phyloP scores from a whole-genome alignment of 2,329 filamentous ascomycete species.

The Xylariales sp. region DNA sequence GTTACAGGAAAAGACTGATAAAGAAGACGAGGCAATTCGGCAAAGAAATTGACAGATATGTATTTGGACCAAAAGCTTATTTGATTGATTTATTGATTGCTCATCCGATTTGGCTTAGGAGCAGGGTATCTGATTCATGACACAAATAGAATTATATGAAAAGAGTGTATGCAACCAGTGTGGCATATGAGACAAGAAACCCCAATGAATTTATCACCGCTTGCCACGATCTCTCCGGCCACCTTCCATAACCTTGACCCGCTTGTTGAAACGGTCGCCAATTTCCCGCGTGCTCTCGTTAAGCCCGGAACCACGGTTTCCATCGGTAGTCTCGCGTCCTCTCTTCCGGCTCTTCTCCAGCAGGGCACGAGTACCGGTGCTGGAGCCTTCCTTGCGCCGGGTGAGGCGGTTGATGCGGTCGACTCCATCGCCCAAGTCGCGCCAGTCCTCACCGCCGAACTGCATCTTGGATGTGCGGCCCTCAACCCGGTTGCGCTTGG shows the following conservation, averaged over 20 bases:
- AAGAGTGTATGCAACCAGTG: too few relatives aligned
- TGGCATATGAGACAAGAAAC: too few relatives aligned
- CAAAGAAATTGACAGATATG: too few relatives aligned
- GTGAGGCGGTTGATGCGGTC: slow-evolving; percentile 85
- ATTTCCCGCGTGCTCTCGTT: slow-evolving; percentile 47
- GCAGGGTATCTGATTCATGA: too few relatives aligned
- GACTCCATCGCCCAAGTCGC: slow-evolving; percentile 75
- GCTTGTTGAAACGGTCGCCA: slow-evolving; percentile 72
- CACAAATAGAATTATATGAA: too few relatives aligned
- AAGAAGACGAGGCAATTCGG: too few relatives aligned
- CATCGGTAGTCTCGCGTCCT: slow-evolving; percentile 62
- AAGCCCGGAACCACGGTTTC: slow-evolving; percentile 58
- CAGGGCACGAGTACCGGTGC: slow-evolving; percentile 53
- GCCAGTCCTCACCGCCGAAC: slow-evolving; percentile 90
- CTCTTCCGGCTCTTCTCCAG: slow-evolving; percentile 87
- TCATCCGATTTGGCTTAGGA: too few relatives aligned
- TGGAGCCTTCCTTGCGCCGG: slow-evolving; percentile 56
- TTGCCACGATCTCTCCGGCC: slow-evolving; percentile 33
- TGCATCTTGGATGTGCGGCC: slow-evolving; percentile 55
- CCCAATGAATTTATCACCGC: slow-evolving; percentile 15
- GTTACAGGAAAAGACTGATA: too few relatives aligned
- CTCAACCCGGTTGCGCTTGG: slow-evolving; percentile 55
- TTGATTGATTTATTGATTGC: too few relatives aligned
- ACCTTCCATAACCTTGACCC: slow-evolving; percentile 48
- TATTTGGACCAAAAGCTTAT: too few relatives aligned